Percentiles rank a stretch among this genome's conserved stretches.
phyloP scores from a whole-genome alignment of 305 asterid genomes.

The Plantago coronopus region DNA sequence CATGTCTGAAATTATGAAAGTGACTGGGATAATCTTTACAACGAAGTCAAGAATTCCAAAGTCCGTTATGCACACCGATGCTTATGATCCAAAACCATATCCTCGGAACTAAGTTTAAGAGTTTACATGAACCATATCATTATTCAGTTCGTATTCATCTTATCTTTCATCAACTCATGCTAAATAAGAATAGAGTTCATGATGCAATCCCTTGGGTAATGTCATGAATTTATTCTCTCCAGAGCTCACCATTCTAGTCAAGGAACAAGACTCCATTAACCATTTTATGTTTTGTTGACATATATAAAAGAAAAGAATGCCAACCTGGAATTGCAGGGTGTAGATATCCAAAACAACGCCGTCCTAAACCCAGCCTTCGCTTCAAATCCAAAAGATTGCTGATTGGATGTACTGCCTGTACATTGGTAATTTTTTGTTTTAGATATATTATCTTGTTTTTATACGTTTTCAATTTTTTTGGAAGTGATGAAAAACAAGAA shows the following conservation, averaged over 20 bases:
- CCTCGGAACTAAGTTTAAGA: too few relatives aligned
- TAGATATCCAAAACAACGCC: slow-evolving; percentile 90
- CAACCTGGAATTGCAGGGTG: slow-evolving; percentile 95
- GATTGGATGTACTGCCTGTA: slow-evolving; percentile 94
- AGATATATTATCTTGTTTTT: not conserved
- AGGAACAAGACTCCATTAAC: too few relatives aligned
- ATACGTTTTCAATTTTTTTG: not conserved
- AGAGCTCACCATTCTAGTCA: not conserved
- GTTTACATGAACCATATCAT: too few relatives aligned
- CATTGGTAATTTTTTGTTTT: slow-evolving; percentile 19
- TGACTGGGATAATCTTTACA: not conserved
- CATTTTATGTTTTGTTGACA: not conserved
- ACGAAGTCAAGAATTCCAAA: not conserved
- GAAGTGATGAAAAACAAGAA: slow-evolving; percentile 15
- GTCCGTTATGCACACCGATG: not conserved
- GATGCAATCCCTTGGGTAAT: not conserved
- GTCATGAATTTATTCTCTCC: not conserved
- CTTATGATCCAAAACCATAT: not conserved
- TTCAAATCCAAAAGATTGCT: slow-evolving; percentile 88
- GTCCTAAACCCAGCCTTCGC: slow-evolving; percentile 87
- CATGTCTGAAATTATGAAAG: slow-evolving; percentile 10
- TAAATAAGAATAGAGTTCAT: too few relatives aligned
- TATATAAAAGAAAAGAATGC: slow-evolving; percentile 24
- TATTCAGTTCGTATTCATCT: too few relatives aligned
- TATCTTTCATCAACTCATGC: too few relatives aligned